Base-by-base conservation (phyloP, 345 rosid genomes). In the Bretschneidera sinensis region DNA sequence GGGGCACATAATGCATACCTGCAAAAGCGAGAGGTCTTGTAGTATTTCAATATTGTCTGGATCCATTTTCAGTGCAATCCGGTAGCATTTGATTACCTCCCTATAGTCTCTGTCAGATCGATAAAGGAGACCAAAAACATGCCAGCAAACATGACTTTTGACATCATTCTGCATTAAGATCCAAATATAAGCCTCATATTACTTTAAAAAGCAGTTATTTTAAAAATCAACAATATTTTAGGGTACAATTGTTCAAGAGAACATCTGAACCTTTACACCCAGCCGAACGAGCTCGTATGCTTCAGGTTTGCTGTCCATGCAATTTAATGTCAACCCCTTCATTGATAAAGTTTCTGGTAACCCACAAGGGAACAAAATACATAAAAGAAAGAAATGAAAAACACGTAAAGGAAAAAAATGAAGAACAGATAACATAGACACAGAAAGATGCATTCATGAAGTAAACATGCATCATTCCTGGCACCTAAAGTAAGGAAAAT, bases 61-160 rank as follows among this genome's bases (percentile, higher is more conserved):
- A 79, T 95, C 99, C 76, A 85, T 91, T 76, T 82, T 79, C 75
- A 95, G 67, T 33, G 98, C 99, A 78, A 85, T 91, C 49, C 98
- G 82, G 68, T 91, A 95, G 83, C 98, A 88, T 71, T 95, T 95
- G 75, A 95, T 95, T 65, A 98, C 99, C 71, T 95, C 99, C 70
- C 98, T 86, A 54, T 95, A 95, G 67, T 91, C 99, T 83, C 99
- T 82, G 71, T 95, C 99, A 21, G 99, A 95, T 16, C 99, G 98
- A 73, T 88, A 91, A 55, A 91, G 85, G 58, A 91, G 98, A 69
- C 99, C 99, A 80, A 83, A 85, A 34, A 91, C 99, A 78, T 95
- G 99, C 99, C 99, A 95, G 82, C 99, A 95, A 71, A 91, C 99
- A 79, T 95, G 99, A 77, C 99, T 95, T 78, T 88, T 91, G 56